These are phyloP conservation scores for Cercospora sesami DNA, from an alignment of 2,329 filamentous ascomycete species.

Conservation along the genomic window DNA sequence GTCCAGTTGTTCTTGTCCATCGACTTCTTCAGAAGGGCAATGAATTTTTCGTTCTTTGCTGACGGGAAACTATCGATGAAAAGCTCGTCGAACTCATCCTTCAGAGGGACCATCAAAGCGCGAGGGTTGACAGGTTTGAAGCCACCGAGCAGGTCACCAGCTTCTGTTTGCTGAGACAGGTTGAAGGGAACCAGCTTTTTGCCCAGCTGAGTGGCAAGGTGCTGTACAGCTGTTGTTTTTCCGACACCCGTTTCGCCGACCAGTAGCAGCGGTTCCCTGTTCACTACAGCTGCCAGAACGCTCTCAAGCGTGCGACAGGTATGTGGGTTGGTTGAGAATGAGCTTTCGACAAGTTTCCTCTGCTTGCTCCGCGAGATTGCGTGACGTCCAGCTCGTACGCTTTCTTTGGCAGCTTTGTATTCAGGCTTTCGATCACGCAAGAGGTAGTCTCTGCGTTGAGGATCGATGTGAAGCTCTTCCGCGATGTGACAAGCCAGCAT, in stretches of 20 bases:
- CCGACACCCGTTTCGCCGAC: slow-evolving; percentile 99
- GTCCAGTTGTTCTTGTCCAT: slow-evolving; percentile 83
- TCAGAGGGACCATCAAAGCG: slow-evolving; percentile 81
- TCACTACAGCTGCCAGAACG: slow-evolving; percentile 76
- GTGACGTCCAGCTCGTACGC: slow-evolving; percentile 37
- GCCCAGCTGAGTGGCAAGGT: slow-evolving; percentile 79
- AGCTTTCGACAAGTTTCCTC: slow-evolving; percentile 45
- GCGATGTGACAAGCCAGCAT: slow-evolving; percentile 70
- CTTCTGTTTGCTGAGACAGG: slow-evolving; percentile 95
- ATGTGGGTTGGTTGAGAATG: slow-evolving; percentile 86
- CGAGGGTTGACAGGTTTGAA: slow-evolving; percentile 95
- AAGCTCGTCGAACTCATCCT: slow-evolving; percentile 89
- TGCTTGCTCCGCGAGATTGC: slow-evolving; percentile 28
- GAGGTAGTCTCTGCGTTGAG: slow-evolving; percentile 76
- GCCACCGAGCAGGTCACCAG: slow-evolving; percentile 89
- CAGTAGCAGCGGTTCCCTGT: slow-evolving; percentile 84
- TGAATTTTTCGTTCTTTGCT: slow-evolving; percentile 82
- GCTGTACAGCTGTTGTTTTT: slow-evolving; percentile 95
- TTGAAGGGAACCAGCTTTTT: slow-evolving; percentile 92
- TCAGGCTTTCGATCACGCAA: slow-evolving; percentile 70
- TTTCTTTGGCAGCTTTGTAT: slow-evolving; percentile 53
- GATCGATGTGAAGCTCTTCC: slow-evolving; percentile 81
- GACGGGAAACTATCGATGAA: slow-evolving; percentile 85
- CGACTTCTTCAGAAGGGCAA: slow-evolving; percentile 76
- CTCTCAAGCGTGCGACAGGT: slow-evolving; percentile 84